Percentiles rank a stretch among this genome's conserved stretches.
Evolutionary conservation across 768 basidiomycete genomes (phyloP).

Genomic region (Albatrellus ellisii): DNA sequence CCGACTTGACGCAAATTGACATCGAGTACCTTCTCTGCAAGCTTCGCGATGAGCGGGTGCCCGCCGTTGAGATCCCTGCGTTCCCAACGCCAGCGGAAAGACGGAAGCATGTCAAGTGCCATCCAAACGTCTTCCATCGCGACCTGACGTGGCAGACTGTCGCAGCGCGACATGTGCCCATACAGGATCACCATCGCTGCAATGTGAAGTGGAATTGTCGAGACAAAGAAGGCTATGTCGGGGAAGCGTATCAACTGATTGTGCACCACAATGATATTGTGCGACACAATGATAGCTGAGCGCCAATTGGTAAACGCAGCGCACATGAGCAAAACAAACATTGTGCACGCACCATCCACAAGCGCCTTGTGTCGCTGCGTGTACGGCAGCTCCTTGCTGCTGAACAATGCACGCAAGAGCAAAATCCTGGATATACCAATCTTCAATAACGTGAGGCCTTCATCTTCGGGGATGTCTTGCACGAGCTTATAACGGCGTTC

Average conservation of each 20-base stretch:
- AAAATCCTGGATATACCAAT: slow-evolving; percentile 72
- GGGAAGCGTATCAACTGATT: slow-evolving; percentile 75
- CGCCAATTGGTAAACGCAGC: background rate
- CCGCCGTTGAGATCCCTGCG: slow-evolving; percentile 69
- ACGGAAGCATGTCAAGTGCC: slow-evolving; percentile 79
- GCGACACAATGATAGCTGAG: slow-evolving; percentile 70
- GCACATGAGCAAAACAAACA: background rate
- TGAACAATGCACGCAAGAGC: slow-evolving; percentile 68
- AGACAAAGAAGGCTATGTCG: slow-evolving; percentile 79
- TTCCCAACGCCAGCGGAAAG: slow-evolving; percentile 88
- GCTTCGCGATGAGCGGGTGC: slow-evolving; percentile 73
- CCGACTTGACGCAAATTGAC: slow-evolving; percentile 55
- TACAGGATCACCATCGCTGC: slow-evolving; percentile 87
- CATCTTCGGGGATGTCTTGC: slow-evolving; percentile 63
- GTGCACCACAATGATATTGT: slow-evolving; percentile 80
- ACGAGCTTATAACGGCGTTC: slow-evolving; percentile 57
- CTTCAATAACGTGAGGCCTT: slow-evolving; percentile 74
- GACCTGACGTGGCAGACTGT: slow-evolving; percentile 45
- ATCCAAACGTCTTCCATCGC: slow-evolving; percentile 78
- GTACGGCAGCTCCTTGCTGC: slow-evolving; percentile 57
- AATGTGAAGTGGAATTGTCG: slow-evolving; percentile 80
- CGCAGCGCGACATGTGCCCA: slow-evolving; percentile 72
- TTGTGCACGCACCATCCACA: slow-evolving; percentile 49
- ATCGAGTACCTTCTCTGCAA: slow-evolving; percentile 70
- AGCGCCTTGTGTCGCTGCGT: slow-evolving; percentile 55